Conservation (phyloP, 2,329 filamentous ascomycete species). For the Grosmannia serpens region DNA sequence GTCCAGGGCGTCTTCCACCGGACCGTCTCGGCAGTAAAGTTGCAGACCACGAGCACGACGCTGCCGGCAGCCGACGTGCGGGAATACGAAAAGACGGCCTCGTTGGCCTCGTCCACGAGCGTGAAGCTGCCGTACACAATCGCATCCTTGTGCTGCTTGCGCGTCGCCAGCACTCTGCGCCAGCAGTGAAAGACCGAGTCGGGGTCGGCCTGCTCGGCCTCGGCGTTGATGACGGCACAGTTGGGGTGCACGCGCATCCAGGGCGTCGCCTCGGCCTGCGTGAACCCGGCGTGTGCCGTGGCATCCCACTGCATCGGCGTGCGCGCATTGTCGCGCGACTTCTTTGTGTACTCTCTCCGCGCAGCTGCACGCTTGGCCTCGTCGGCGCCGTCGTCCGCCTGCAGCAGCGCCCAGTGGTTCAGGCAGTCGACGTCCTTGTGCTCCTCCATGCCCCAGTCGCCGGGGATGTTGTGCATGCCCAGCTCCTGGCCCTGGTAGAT, state of each 20-base stretch:
- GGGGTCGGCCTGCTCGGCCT: background rate
- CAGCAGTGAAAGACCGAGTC: constrained; percentile 4
- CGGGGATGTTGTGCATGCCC: constrained; percentile 42
- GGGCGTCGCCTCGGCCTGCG: background rate
- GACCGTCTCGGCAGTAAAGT: background rate
- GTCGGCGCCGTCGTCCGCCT: background rate
- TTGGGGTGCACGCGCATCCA: constrained; percentile 6
- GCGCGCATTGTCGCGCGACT: constrained; percentile 6
- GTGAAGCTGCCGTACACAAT: constrained; percentile 5
- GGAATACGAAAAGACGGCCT: constrained; percentile 1
- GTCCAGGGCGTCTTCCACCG: background rate
- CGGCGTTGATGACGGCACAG: background rate
- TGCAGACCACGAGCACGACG: constrained; percentile 1
- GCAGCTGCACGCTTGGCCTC: background rate
- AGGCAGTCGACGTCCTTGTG: constrained; percentile 28
- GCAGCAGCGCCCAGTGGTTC: background rate
- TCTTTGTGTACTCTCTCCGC: background rate
- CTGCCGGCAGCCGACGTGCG: background rate
- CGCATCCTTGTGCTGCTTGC: constrained; percentile 2
- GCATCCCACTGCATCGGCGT: constrained; percentile 6
- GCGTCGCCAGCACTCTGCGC: background rate
- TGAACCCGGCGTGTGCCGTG: constrained; percentile 2
- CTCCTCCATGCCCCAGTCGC: constrained; percentile 32
- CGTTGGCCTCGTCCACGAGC: constrained; percentile 1
- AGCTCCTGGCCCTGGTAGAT: constrained; percentile 52